Base-by-base conservation (phyloP, 2,329 filamentous ascomycete genomes). In the Chrysosporium keratinophilum region DNA sequence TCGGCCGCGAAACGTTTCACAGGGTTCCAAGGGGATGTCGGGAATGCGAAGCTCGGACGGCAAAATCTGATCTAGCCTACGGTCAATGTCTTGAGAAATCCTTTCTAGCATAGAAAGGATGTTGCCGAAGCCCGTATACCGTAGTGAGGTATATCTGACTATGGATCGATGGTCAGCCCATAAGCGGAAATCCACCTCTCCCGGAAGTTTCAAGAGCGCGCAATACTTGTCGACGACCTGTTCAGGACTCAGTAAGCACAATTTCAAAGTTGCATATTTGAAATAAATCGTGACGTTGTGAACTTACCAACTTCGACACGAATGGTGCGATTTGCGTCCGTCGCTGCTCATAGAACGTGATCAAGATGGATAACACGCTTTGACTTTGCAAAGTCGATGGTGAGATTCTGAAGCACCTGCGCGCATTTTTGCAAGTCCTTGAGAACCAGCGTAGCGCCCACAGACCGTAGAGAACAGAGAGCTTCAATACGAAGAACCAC, bases 391-490 rank as follows among this genome's bases (percentile, higher is more conserved):
- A 71, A 73, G 43, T 67, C 59, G 55, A 69, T 67, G 4, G 64
- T 69, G 57, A 72, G 68, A 46, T 69, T 67, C 57, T 70, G 66
- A 12, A 72, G 58, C 20, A 63, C 64, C 50, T 72, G 68, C 5
- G 69, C 72, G 17, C 67, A 72, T 54, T 73, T 71, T 55, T 76
- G 70, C n/a, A 83, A 66, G 76, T 10, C n/a, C 7, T 35, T 4
- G 3, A 50, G 20, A 12, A 5, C 19, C 1, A 12, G 19, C 19
- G 19, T 9, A 11, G 28, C 1, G 12, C 31, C 10, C 7, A 10
- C 5, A 5, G 14, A n/a, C n/a, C n/a, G n/a, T n/a, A n/a, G 28
- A n/a, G 33, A 35, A 31, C 33, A 52, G 31, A 6, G 23, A 15
- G 14, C 6, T 5, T 23, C 17, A 19, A 47, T 52, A 6, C 40